phyloP scores from a whole-genome alignment of 2,329 filamentous ascomycete genomes.

The Nemania sp. region DNA sequence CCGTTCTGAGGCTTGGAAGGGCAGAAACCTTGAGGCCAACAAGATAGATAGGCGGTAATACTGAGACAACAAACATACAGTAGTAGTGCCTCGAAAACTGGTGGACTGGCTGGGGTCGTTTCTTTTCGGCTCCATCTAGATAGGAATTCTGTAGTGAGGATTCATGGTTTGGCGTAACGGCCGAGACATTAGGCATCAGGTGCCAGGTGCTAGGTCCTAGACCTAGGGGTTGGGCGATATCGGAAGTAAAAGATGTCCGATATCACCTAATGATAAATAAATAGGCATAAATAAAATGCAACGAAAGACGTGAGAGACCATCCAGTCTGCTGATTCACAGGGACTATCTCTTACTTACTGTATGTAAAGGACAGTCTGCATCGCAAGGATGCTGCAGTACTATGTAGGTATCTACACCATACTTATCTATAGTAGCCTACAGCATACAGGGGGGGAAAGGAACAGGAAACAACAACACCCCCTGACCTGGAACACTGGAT shows the following conservation, averaged over 20 bases:
- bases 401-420: not conserved
- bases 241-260: conserved; percentile 3
- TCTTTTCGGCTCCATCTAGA: too few species aligned
- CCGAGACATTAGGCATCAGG: not conserved
- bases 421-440: too few species aligned
- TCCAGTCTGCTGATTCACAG: not conserved
- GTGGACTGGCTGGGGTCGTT: too few species aligned
- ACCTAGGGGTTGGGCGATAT: conserved; percentile 3
- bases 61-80: not conserved
- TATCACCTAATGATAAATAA: conserved; percentile 11
- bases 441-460: not conserved
- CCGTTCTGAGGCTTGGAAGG: conserved; percentile 8
- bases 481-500: not conserved
- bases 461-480: not conserved
- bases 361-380: not conserved
- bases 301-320: not conserved
- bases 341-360: too few species aligned
- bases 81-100: not conserved
- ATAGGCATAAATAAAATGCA: not conserved
- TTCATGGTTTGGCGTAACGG: not conserved
- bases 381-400: not conserved
- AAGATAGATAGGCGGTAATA: not conserved
- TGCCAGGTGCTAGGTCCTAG: too few species aligned
- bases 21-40: not conserved
- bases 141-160: too few species aligned